Evolutionary conservation across 768 basidiomycete genomes (phyloP), one percentile per base, ranked within the genome.

Genomic region (Naganishia kalamii): DNA sequence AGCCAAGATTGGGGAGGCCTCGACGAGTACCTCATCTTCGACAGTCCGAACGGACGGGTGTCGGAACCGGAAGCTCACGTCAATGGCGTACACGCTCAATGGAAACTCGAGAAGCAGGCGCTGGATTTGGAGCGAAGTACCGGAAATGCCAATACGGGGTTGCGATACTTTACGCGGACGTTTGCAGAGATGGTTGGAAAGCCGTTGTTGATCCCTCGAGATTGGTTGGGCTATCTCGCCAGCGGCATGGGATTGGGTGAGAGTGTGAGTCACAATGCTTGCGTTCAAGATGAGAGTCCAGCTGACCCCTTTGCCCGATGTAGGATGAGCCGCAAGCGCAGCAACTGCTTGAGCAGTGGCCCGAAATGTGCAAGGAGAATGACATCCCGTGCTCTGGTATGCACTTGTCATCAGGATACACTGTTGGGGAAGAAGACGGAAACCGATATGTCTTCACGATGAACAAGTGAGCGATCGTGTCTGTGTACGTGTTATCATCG

Each of bases 401-500:
- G 72, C 73, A 72, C 62, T 66, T 78, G 15, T 76, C 75, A 0
- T 76, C 75, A 1, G 77, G 77, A 0, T 78, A 77, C 64, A 77
- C 76, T 2, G 71, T 62, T 35, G 69, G 64, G 43, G 52, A 63
- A 23, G 51, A 67, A 7, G 64, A 59, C 29, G 70, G 70, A 13
- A 71, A 75, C 32, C 71, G 72, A 40, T 72, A 70, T 49, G 72
- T 75, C 32, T 74, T 75, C 65, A 69, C 67, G 30, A 70, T 73
- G 70, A 76, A 74, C 54, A 72, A 52, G 51, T 52, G 21, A 21
- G 32, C 21, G 15, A 19, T 2, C 13, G 7, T n/a, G 50, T 37
- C 37, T 59, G 10, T 43, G 21, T 50, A 15, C 10, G 13, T 1
- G 3, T 13, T 49, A 6, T 5, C 32, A 49, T 3, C 23, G 4